Conservation (phyloP, 116 monocot genomes). For the Trichopus zeylanicus region DNA sequence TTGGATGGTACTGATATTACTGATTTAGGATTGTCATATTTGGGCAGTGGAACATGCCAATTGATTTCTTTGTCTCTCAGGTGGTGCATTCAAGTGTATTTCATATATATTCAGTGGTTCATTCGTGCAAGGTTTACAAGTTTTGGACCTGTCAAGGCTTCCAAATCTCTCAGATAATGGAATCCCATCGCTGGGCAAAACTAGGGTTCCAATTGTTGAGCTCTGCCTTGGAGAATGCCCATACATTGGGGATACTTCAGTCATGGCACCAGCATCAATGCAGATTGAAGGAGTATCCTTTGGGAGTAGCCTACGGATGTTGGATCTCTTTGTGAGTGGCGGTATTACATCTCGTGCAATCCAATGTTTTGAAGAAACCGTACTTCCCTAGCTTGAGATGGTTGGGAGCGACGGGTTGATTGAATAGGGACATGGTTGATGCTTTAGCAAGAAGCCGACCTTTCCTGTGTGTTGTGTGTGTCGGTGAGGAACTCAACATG, state of each 20-base stretch:
- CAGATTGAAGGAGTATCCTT: constrained; percentile 48
- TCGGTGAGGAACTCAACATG: constrained; percentile 72
- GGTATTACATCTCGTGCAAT: constrained; percentile 78
- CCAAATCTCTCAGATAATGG: constrained; percentile 64
- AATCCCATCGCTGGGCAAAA: constrained; percentile 54
- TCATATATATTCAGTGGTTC: constrained; percentile 45
- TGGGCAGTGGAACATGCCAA: constrained; percentile 42
- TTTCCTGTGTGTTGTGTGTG: constrained; percentile 57
- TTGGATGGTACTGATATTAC: constrained; percentile 67
- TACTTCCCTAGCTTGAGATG: constrained; percentile 87
- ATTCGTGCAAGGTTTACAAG: constrained; percentile 29
- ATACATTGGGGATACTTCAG: constrained; percentile 57
- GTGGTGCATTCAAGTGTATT: constrained; percentile 72
- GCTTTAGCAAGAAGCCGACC: constrained; percentile 57
- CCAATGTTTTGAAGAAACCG: constrained; percentile 90
- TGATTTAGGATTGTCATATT: constrained; percentile 54
- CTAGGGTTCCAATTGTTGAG: constrained; percentile 54
- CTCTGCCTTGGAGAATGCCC: constrained; percentile 76
- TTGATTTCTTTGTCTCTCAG: constrained; percentile 72
- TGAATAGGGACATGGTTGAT: constrained; percentile 86
- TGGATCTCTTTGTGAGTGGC: constrained; percentile 70
- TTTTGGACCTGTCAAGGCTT: constrained; percentile 66
- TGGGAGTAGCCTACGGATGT: constrained; percentile 69
- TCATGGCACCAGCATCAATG: constrained; percentile 92
- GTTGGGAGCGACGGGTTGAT: constrained; percentile 73